phyloP scores from a whole-genome alignment of 805 yeast genomes.

The Debaryomyces maramus region DNA sequence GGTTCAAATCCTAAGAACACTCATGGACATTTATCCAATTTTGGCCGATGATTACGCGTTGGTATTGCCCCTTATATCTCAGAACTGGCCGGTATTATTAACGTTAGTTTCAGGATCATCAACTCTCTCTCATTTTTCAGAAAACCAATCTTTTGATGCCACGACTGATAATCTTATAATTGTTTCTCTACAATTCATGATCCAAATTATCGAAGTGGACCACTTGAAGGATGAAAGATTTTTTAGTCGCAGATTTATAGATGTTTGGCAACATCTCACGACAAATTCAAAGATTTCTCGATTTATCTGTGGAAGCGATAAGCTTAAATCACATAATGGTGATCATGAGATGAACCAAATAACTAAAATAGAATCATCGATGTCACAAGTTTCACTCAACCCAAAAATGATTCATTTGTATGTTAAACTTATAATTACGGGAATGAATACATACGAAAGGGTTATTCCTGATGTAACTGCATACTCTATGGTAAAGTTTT shows the following conservation, averaged over 20 bases:
- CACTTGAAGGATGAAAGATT: conserved; percentile 45
- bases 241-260: conserved; percentile 46
- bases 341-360: conserved; percentile 1
- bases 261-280: conserved; percentile 39
- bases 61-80: conserved; percentile 33
- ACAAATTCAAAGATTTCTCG: neutral
- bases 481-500: conserved; percentile 33
- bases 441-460: conserved; percentile 41
- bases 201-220: conserved; percentile 29
- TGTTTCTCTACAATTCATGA: conserved; percentile 30
- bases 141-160: neutral
- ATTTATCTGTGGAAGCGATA: neutral
- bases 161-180: conserved; percentile 20
- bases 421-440: conserved; percentile 32
- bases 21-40: conserved; percentile 30
- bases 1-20: conserved; percentile 54
- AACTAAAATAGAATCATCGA: conserved; percentile 5
- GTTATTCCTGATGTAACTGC: conserved; percentile 41
- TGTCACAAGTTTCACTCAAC: conserved; percentile 18
- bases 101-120: conserved; percentile 15
- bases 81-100: conserved; percentile 33
- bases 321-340: neutral
- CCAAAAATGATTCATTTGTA: conserved; percentile 20
- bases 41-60: conserved; percentile 30
- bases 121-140: conserved; percentile 9